Conservation (phyloP, 2,329 filamentous ascomycete genomes). For the Phialophora expanda region DNA sequence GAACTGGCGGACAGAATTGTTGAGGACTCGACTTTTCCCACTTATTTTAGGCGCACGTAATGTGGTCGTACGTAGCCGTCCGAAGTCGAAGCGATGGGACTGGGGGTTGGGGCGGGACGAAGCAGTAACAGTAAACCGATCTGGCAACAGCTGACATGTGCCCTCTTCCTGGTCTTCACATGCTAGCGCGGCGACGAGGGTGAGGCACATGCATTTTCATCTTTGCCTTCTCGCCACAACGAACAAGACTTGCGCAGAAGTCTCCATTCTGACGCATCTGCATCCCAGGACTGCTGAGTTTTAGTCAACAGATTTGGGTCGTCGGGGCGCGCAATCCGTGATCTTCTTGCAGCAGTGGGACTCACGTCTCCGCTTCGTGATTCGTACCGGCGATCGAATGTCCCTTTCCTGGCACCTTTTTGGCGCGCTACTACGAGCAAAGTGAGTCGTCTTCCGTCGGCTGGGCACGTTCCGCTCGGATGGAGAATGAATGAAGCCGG, state of each 20-base stretch:
- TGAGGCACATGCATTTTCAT: neutral
- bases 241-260: neutral
- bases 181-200: neutral
- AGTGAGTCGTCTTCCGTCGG: neutral
- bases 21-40: neutral
- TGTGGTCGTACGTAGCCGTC: neutral
- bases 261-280: neutral
- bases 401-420: neutral
- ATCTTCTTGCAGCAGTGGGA: neutral
- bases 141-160: neutral
- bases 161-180: constrained; percentile 5
- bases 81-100: neutral
- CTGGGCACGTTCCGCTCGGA: constrained; percentile 12
- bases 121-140: neutral
- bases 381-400: neutral
- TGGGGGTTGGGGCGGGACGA: neutral
- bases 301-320: neutral
- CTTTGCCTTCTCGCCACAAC: neutral
- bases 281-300: neutral
- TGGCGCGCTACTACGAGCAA: no score
- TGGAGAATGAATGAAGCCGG: neutral
- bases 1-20: neutral
- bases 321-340: neutral
- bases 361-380: neutral
- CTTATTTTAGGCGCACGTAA: neutral